Evolutionary conservation across 306 rosid genomes (phyloP).

Genomic region (Corylus heterophylla): DNA sequence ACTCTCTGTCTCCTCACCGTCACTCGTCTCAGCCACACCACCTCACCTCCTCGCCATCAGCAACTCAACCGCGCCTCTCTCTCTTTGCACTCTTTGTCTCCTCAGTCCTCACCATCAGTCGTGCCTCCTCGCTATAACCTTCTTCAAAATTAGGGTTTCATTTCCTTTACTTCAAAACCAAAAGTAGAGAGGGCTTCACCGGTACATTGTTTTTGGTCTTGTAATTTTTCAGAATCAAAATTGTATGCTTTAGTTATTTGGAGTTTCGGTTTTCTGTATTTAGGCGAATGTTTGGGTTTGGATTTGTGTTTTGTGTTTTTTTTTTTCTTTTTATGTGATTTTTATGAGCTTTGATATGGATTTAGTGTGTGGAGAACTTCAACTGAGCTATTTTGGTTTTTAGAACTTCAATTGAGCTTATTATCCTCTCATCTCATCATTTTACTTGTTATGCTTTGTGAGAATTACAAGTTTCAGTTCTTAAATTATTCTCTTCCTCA

Average conservation of each 20-base stretch:
- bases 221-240: not conserved
- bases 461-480: too few species aligned
- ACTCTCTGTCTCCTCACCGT: too few species aligned
- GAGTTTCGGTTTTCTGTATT: constrained; percentile 12
- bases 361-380: constrained; percentile 8
- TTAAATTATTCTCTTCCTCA: too few species aligned
- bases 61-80: too few species aligned
- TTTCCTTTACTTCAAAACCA: constrained; percentile 58
- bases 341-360: constrained; percentile 22
- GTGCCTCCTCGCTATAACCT: constrained; percentile 18
- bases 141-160: constrained; percentile 60
- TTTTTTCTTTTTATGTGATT: constrained; percentile 5
- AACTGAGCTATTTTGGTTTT: too few species aligned
- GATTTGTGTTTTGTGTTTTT: constrained; percentile 1
- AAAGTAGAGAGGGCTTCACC: constrained; percentile 24
- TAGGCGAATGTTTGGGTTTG: not conserved
- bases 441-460: too few species aligned
- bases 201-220: constrained; percentile 43
- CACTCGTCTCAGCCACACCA: too few species aligned
- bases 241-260: not conserved
- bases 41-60: too few species aligned
- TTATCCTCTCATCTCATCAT: too few species aligned
- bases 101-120: too few species aligned
- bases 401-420: too few species aligned
- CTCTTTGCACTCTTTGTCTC: too few species aligned